A percentile compares a stretch with the other conserved stretches of the same genome.
Evolutionary conservation across 768 basidiomycete species (phyloP).

Genomic region (Leccinum longicurvipes): DNA sequence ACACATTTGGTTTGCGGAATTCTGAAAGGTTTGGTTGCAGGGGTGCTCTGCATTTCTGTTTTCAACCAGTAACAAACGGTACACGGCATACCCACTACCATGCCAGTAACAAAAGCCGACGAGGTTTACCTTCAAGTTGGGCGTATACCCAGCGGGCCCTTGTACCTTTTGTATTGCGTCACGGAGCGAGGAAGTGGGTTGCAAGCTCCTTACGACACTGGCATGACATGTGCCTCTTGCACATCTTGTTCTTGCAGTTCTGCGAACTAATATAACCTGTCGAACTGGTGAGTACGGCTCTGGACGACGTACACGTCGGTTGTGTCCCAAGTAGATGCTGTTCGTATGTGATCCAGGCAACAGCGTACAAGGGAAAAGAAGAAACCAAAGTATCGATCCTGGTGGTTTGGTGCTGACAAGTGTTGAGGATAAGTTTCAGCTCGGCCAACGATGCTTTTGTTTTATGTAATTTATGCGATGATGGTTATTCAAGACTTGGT

Average conservation of each 20-base stretch:
- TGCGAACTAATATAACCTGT: slow-evolving; percentile 9
- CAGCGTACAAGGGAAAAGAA: not conserved
- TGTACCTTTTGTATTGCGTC: slow-evolving; percentile 99
- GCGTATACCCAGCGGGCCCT: slow-evolving; percentile 66
- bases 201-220: not conserved
- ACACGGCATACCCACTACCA: too few relatives aligned
- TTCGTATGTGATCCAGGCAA: slow-evolving; percentile 6
- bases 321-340: slow-evolving; percentile 69
- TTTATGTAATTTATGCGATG: not conserved
- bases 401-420: not conserved
- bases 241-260: slow-evolving; percentile 96
- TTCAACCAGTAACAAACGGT: too few relatives aligned
- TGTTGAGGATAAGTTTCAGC: not conserved
- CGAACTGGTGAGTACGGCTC: not conserved
- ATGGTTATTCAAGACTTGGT: not conserved
- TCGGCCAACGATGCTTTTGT: not conserved
- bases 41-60: too few relatives aligned
- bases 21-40: too few relatives aligned
- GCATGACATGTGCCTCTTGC: slow-evolving; percentile 92
- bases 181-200: slow-evolving; percentile 49
- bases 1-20: not conserved
- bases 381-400: not conserved
- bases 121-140: too few relatives aligned
- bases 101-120: not conserved
- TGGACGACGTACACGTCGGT: slow-evolving; percentile 77